Conservation (phyloP, 805 yeast species). For the Jamesozyma spencerorum region DNA sequence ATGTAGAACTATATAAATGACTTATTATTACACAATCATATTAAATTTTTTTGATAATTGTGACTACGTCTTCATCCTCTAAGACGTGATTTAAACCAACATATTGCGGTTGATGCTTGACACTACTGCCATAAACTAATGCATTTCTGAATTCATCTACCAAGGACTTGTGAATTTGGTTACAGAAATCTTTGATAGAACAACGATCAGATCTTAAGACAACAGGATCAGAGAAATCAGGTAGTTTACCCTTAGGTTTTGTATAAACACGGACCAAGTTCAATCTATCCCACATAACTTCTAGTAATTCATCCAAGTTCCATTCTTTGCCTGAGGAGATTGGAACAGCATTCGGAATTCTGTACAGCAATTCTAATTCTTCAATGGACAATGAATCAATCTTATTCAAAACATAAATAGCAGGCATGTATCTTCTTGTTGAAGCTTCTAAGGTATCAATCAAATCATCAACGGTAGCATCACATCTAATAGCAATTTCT, state of each 20-base stretch:
- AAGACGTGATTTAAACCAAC: slow-evolving; percentile 80
- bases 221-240: slow-evolving; percentile 93
- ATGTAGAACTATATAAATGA: background rate
- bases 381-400: slow-evolving; percentile 91
- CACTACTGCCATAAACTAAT: slow-evolving; percentile 85
- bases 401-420: slow-evolving; percentile 87
- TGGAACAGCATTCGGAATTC: slow-evolving; percentile 96
- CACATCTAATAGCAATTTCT: slow-evolving; percentile 92
- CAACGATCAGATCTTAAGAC: slow-evolving; percentile 76
- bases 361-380: slow-evolving; percentile 80
- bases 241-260: slow-evolving; percentile 88
- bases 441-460: slow-evolving; percentile 90
- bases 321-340: slow-evolving; percentile 93
- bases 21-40: background rate
- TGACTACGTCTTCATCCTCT: slow-evolving; percentile 95
- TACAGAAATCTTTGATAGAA: slow-evolving; percentile 92
- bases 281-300: slow-evolving; percentile 90
- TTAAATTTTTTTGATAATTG: slow-evolving; percentile 65
- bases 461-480: slow-evolving; percentile 93
- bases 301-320: slow-evolving; percentile 92
- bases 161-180: slow-evolving; percentile 86
- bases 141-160: slow-evolving; percentile 92
- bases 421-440: slow-evolving; percentile 90
- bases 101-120: slow-evolving; percentile 94
- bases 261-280: slow-evolving; percentile 92